These are phyloP conservation scores for Balakata baccata DNA, from an alignment of 345 rosid genomes.

Conservation along the genomic window DNA sequence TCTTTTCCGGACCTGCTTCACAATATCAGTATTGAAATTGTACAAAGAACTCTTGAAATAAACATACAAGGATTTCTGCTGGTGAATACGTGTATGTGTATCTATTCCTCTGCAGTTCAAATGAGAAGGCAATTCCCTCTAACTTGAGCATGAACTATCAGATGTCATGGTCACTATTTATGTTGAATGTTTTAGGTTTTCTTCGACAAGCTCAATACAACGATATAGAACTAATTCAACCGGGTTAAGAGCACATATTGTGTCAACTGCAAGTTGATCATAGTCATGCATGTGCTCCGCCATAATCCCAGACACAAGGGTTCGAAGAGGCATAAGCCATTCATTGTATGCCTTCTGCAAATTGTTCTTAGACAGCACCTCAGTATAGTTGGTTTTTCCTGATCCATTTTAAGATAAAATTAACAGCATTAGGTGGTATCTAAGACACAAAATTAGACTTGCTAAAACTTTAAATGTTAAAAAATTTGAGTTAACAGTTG, in stretches of 20 bases:
- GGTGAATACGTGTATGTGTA: neutral
- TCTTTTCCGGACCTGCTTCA: neutral
- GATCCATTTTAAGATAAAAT: conserved; percentile 19
- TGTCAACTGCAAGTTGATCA: conserved; percentile 32
- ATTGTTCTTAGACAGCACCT: conserved; percentile 48
- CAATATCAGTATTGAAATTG: neutral
- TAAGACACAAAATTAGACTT: neutral
- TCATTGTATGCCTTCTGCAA: conserved; percentile 58
- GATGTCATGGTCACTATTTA: neutral
- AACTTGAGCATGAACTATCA: neutral
- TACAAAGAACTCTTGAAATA: neutral
- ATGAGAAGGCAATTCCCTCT: neutral
- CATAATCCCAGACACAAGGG: conserved; percentile 43
- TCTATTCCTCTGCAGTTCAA: neutral
- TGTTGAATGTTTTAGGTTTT: conserved; percentile 33
- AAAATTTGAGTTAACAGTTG: neutral
- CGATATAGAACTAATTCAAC: conserved; percentile 67
- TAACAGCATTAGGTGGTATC: neutral
- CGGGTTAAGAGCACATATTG: conserved; percentile 52
- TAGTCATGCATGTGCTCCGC: conserved; percentile 45
- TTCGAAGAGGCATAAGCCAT: conserved; percentile 85
- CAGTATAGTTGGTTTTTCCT: conserved; percentile 49
- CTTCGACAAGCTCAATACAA: conserved; percentile 88
- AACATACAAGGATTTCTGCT: neutral
- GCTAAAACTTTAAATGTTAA: neutral